Evolutionary conservation across 306 rosid species (phyloP).

Genomic region (Quercus cerris): DNA sequence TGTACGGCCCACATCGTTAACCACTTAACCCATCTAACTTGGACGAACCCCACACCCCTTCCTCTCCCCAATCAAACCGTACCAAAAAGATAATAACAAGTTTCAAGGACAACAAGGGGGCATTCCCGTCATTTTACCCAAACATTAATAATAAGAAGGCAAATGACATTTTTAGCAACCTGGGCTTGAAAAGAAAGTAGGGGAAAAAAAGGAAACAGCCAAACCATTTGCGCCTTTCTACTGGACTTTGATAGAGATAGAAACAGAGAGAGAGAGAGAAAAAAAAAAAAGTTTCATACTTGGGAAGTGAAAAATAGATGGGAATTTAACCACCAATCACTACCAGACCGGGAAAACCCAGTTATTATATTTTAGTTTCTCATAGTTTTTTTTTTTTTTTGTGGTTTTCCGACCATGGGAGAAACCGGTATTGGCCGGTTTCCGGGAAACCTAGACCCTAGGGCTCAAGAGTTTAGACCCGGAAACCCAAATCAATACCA

Average conservation of each 20-base stretch:
- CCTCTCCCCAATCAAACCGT: constrained; percentile 10
- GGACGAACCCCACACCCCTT: not conserved
- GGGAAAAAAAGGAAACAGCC: constrained; percentile 19
- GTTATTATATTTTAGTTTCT: too few species aligned
- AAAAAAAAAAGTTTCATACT: not conserved
- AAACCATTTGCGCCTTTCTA: constrained; percentile 5
- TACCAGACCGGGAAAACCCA: not conserved
- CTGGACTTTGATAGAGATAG: not conserved
- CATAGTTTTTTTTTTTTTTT: not conserved
- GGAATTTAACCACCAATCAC: not conserved
- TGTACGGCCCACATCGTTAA: constrained; percentile 24
- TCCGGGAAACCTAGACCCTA: constrained; percentile 64
- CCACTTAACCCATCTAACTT: too few species aligned
- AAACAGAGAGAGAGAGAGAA: not conserved
- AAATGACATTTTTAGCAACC: constrained; percentile 38
- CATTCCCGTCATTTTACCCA: not conserved
- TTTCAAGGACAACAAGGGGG: constrained; percentile 14
- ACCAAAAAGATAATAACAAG: not conserved
- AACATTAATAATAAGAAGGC: not conserved
- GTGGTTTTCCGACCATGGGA: constrained; percentile 35
- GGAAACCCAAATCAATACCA: constrained; percentile 21
- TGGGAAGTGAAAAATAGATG: constrained; percentile 7
- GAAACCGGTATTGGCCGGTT: constrained; percentile 56
- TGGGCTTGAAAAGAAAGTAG: constrained; percentile 27
- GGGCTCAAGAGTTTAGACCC: constrained; percentile 68